phyloP scores from a whole-genome alignment of 352 stramenopile species.

The Pythium coloratum region DNA sequence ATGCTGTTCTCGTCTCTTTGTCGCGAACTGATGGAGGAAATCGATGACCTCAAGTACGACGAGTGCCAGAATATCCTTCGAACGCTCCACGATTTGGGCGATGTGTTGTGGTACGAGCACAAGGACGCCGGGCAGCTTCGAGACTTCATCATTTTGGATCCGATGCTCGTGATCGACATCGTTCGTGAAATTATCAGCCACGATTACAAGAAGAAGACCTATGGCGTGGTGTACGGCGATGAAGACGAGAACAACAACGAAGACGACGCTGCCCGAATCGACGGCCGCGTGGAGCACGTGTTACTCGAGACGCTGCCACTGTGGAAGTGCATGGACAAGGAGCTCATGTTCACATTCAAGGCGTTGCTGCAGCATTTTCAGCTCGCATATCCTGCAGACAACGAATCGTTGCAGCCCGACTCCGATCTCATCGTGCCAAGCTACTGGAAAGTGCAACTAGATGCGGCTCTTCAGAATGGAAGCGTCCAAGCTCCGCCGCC shows the following conservation, averaged over 20 bases:
- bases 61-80: slow-evolving; percentile 18
- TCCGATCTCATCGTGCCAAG: slow-evolving; percentile 27
- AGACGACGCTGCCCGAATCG: background rate
- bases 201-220: slow-evolving; percentile 4
- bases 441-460: slow-evolving; percentile 21
- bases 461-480: background rate
- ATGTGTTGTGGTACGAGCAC: slow-evolving; percentile 28
- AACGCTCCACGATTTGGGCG: slow-evolving; percentile 23
- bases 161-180: slow-evolving; percentile 37
- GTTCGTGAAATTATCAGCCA: slow-evolving; percentile 27
- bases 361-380: slow-evolving; percentile 23
- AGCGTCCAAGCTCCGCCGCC: background rate
- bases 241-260: background rate
- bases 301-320: slow-evolving; percentile 8
- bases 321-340: slow-evolving; percentile 21
- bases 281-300: slow-evolving; percentile 16
- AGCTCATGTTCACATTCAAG: slow-evolving; percentile 23
- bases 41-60: slow-evolving; percentile 17
- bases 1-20: background rate
- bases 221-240: background rate
- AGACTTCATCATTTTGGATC: slow-evolving; percentile 22
- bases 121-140: slow-evolving; percentile 6
- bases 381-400: slow-evolving; percentile 21
- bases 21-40: slow-evolving; percentile 13
- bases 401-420: slow-evolving; percentile 15